Evolutionary conservation across 805 yeast genomes (phyloP), one percentile per base, ranked within the genome.

Genomic region (Scheffersomyces coipomensis): DNA sequence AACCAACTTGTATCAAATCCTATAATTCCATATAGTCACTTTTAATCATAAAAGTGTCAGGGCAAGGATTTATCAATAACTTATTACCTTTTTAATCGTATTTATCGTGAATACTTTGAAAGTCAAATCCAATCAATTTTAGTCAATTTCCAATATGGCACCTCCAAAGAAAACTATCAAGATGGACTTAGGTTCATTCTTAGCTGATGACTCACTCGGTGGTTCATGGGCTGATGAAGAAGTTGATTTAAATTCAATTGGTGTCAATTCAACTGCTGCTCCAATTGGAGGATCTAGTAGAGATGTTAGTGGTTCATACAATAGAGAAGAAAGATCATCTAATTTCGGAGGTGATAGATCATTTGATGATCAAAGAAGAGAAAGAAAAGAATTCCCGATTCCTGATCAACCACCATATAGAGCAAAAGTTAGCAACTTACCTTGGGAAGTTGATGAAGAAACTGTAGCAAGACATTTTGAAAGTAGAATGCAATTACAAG

Each of bases 331-430:
- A 12, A 52, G n/a, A 22, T 33, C 2, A 9, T 24, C 48, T 59
- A 43, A 72, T 65, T 45, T 69, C 73, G 31, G 66, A 71, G 12
- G 55, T 64, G 44, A 62, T 51, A 44, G 68, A 11, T 35, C 13
- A 27, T 32, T 18, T 35, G 52, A 68, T 35, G 60, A 51, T 47
- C 56, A 42, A 56, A 64, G 69, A 48, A 67, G 68, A 48, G 79
- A 76, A 46, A 77, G 87, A 64, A 73, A 70, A 46, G 90, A 84
- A 58, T 85, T 68, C 51, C 96, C 96, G 31, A 75, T 93, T 44
- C 99, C 99, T 33, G 91, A 88, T 53, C 75, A 68, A 37, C 89
- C 97, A 15, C 99, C 99, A 39, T 93, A 66, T 75, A 84, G 86
- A 55, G 97, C 96, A n/a, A 80, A 88, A 60, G 75, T 91, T 49